Percentiles rank a stretch among this genome's conserved stretches.
These are phyloP conservation scores for Scheffersomyces quercinus DNA, from an alignment of 1,139 yeast species.

Conservation along the genomic window DNA sequence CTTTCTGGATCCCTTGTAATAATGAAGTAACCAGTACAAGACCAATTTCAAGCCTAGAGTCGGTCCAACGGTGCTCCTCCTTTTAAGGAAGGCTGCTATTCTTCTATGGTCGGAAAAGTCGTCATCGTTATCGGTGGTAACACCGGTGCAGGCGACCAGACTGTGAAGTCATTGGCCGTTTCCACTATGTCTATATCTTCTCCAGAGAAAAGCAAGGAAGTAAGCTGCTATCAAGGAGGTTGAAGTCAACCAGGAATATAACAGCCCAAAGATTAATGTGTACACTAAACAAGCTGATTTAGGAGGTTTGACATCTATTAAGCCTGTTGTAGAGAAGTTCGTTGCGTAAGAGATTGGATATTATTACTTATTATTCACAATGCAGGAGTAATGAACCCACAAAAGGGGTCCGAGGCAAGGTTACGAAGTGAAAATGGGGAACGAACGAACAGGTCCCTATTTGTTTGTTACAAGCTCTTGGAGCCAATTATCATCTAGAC, in stretches of 20 bases:
- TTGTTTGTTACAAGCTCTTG: constrained; percentile 39
- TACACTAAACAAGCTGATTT: constrained; percentile 1
- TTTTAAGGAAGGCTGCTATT: constrained; percentile 24
- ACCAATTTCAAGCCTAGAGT: no score
- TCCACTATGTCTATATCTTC: constrained; percentile 22
- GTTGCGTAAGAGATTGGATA: constrained; percentile 5
- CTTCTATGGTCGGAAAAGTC: constrained; percentile 41
- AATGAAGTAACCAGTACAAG: no score
- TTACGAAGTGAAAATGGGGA: constrained; percentile 44
- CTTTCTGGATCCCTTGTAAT: no score
- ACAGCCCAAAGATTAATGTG: constrained; percentile 4
- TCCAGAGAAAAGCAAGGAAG: constrained; percentile 27
- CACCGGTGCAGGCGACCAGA: constrained; percentile 49
- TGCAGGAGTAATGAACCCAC: constrained; percentile 47
- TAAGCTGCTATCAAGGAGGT: constrained; percentile 29
- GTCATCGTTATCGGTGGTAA: constrained; percentile 49
- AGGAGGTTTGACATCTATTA: constrained; percentile 2
- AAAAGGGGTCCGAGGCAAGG: constrained; percentile 38
- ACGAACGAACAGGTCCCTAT: constrained; percentile 49
- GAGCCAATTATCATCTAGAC: constrained; percentile 39
- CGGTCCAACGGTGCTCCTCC: not conserved
- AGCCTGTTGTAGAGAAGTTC: not conserved
- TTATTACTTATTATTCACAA: constrained; percentile 10
- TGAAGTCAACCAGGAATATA: constrained; percentile 16
- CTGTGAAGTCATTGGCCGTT: constrained; percentile 34